Conservation (phyloP, 2,329 filamentous ascomycete species). For the Microdochium trichocladiopsis region DNA sequence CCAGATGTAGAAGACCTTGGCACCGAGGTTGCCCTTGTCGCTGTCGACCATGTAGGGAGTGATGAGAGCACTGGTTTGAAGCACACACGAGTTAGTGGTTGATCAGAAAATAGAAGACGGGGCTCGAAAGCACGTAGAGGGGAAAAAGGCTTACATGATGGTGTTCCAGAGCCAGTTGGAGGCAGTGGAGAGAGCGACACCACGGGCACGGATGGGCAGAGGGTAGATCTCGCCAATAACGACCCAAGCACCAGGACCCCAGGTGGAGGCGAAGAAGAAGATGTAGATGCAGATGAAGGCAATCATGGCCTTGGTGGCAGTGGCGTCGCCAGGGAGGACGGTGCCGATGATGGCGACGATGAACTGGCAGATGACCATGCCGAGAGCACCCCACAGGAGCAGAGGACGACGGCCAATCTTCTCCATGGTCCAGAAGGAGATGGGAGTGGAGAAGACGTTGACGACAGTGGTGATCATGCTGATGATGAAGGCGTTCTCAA, state of each 20-base stretch:
- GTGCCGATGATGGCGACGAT: slow-evolving; percentile 69
- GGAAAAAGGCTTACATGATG: slow-evolving; percentile 36
- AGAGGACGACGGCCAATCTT: slow-evolving; percentile 72
- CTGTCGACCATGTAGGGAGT: slow-evolving; percentile 62
- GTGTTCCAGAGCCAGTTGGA: slow-evolving; percentile 93
- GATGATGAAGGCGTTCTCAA: slow-evolving; percentile 74
- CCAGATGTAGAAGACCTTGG: slow-evolving; percentile 72
- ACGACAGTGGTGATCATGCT: slow-evolving; percentile 80
- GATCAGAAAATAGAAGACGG: background rate
- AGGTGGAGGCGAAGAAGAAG: slow-evolving; percentile 86
- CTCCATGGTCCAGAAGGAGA: slow-evolving; percentile 86
- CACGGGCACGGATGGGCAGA: slow-evolving; percentile 79
- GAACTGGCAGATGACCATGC: slow-evolving; percentile 85
- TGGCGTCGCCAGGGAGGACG: slow-evolving; percentile 32
- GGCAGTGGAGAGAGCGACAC: slow-evolving; percentile 79
- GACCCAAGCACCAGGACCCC: slow-evolving; percentile 76
- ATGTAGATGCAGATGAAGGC: slow-evolving; percentile 89
- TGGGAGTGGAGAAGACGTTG: slow-evolving; percentile 77
- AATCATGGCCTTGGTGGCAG: slow-evolving; percentile 64
- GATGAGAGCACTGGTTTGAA: slow-evolving; percentile 54
- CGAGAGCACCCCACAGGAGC: slow-evolving; percentile 69
- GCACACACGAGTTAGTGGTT: slow-evolving; percentile 1
- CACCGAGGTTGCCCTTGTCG: slow-evolving; percentile 56
- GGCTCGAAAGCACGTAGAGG: background rate
- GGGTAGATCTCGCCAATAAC: slow-evolving; percentile 89